phyloP scores from a whole-genome alignment of 2,329 filamentous ascomycete species.

The Chrysosporium queenslandicum region DNA sequence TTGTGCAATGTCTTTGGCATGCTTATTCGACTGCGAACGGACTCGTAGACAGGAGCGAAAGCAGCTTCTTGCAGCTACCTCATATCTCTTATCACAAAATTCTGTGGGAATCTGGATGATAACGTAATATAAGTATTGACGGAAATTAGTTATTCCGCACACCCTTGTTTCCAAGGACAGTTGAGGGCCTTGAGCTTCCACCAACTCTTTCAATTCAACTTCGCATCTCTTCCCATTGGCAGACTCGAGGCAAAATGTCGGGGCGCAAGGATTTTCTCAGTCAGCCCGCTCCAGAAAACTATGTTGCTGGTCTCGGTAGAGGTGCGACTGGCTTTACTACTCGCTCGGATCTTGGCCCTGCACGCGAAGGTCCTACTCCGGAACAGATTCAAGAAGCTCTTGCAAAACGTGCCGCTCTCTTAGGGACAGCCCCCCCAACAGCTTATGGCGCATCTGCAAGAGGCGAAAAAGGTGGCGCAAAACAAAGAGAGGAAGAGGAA shows the following conservation, averaged over 20 bases:
- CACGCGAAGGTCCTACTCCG: conserved; percentile 87
- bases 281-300: conserved; percentile 76
- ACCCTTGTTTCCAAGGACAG: background rate
- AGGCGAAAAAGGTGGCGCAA: conserved; percentile 51
- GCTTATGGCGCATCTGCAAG: conserved; percentile 57
- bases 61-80: background rate
- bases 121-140: no score
- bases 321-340: conserved; percentile 98
- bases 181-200: background rate
- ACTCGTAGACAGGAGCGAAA: background rate
- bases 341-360: conserved; percentile 88
- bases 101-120: conserved; percentile 6
- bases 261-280: conserved; percentile 74
- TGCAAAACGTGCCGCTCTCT: conserved; percentile 78
- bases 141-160: no score
- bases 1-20: conserved; percentile 48
- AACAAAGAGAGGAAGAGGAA: conserved; percentile 59
- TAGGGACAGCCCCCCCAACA: conserved; percentile 61
- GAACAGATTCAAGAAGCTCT: conserved; percentile 98
- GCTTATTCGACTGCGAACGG: background rate
- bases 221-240: background rate
- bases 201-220: background rate
- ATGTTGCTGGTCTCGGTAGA: conserved; percentile 91
- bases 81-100: background rate
- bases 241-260: conserved; percentile 39